phyloP scores from a whole-genome alignment of 129 eudicot genomes.

The Helichrysum umbraculigerum region DNA sequence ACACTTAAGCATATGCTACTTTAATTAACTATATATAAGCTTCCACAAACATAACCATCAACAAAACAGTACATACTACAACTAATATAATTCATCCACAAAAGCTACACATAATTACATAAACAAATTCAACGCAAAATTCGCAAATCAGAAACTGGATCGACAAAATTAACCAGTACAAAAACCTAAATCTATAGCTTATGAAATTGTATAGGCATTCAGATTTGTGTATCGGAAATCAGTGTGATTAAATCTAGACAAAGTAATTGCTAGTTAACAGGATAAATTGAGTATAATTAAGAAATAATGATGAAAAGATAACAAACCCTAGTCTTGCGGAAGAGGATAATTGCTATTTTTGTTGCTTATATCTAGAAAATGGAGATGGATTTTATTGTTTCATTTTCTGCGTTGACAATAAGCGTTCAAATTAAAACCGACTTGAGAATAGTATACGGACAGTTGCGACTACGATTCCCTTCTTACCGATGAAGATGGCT shows the following conservation, averaged over 20 bases:
- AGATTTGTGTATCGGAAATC: constrained; percentile 15
- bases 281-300: not conserved
- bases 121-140: constrained; percentile 3
- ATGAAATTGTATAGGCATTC: constrained; percentile 15
- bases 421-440: constrained; percentile 10
- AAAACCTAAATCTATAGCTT: not conserved
- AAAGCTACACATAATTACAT: not conserved
- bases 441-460: constrained; percentile 13
- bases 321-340: constrained; percentile 29
- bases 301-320: not conserved
- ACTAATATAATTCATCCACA: not conserved
- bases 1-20: not conserved
- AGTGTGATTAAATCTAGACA: not conserved
- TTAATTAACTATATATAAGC: too few species aligned
- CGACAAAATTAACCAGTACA: not conserved
- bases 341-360: not conserved
- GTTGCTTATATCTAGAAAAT: constrained; percentile 23
- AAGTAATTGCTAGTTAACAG: too few species aligned
- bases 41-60: not conserved
- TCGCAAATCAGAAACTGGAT: constrained; percentile 24
- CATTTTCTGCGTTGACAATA: constrained; percentile 28
- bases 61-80: not conserved
- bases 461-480: constrained; percentile 20
- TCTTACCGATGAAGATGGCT: constrained; percentile 5
- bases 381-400: constrained; percentile 7